phyloP scores from a whole-genome alignment of 305 asterid genomes.

The Andrographis paniculata region DNA sequence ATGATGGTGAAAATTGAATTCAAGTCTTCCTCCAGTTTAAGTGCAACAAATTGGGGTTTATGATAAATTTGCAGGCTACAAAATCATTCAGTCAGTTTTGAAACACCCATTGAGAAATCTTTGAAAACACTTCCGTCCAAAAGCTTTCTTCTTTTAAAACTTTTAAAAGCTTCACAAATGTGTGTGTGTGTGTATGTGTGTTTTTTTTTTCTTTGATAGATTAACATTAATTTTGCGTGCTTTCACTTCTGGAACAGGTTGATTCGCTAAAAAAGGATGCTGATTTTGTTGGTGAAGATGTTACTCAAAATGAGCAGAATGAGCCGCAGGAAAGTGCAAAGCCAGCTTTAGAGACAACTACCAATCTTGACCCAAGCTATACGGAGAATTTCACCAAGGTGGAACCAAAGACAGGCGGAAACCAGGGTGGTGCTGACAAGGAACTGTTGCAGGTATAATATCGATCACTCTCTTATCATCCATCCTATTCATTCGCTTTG shows the following conservation, averaged over 20 bases:
- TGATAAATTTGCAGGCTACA: neutral
- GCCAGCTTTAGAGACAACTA: slow-evolving; percentile 25
- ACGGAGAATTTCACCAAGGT: slow-evolving; percentile 33
- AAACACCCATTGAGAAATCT: neutral
- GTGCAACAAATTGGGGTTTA: neutral
- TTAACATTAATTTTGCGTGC: too few relatives aligned
- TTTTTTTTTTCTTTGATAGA: slow-evolving; percentile 13
- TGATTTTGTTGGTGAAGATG: slow-evolving; percentile 26
- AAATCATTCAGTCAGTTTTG: neutral
- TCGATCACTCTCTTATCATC: slow-evolving; percentile 6
- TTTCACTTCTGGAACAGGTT: slow-evolving; percentile 30
- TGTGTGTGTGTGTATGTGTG: neutral
- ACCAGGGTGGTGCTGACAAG: slow-evolving; percentile 39
- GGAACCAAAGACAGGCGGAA: slow-evolving; percentile 34
- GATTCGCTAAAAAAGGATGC: slow-evolving; percentile 29
- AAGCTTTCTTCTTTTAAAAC: neutral
- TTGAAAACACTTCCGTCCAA: neutral
- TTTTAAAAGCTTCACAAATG: neutral
- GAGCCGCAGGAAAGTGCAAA: slow-evolving; percentile 28
- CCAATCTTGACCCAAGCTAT: slow-evolving; percentile 25
- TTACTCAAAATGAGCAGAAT: slow-evolving; percentile 23
- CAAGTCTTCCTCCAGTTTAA: neutral
- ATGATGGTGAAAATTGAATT: neutral
- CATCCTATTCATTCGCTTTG: slow-evolving; percentile 4
- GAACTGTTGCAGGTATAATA: slow-evolving; percentile 63